Evolutionary conservation across 1,139 yeast species (phyloP), one percentile per base, ranked within the genome.

Genomic region (Zygosaccharomyces pseudobailii): DNA sequence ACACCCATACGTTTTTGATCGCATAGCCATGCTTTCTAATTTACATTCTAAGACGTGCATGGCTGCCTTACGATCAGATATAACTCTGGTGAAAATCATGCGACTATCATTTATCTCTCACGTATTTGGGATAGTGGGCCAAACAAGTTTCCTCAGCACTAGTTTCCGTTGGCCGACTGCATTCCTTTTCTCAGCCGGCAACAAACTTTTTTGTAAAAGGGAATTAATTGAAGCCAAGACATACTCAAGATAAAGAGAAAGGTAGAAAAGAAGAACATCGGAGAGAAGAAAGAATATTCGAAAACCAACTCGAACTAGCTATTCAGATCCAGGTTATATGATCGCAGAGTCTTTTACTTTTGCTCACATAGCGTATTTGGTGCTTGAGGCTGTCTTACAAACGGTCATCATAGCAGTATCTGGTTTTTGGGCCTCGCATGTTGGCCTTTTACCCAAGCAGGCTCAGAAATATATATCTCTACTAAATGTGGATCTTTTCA

Each of bases 371-470:
- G 70, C 87, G 20, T 76, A 78, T 55, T 70, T 83, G 48, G 84
- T 89, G 0, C 81, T 84, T 57, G 84, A 84, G 66, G 87, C 89
- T 1, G 87, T 84, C 17, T 65, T 82, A 43, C 85, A 84, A 63
- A 89, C 84, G 51, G 85, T 84, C 36, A 71, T 84, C 37, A 79
- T 84, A 28, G 79, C 88, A 55, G 64, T 82, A 37, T 80, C 86
- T 2, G 92, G 92, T 8, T 84, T 80, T 57, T 69, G 83, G 66
- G 81, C 85, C 34, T 86, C 89, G 10, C 75, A 74, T 55, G 61
- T 79, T 2, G 87, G 87, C 1, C 63, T 83, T 38, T 70, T 84
- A 44, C 78, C 75, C 48, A 72, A 78, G 49, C 72, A 71, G 45
- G 85, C 80, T 25, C 87, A 83, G 55, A 83, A 82, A 59, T 73